These are phyloP conservation scores for Hermanozyma aechmeae DNA, from an alignment of 805 yeast genomes.

Conservation along the genomic window DNA sequence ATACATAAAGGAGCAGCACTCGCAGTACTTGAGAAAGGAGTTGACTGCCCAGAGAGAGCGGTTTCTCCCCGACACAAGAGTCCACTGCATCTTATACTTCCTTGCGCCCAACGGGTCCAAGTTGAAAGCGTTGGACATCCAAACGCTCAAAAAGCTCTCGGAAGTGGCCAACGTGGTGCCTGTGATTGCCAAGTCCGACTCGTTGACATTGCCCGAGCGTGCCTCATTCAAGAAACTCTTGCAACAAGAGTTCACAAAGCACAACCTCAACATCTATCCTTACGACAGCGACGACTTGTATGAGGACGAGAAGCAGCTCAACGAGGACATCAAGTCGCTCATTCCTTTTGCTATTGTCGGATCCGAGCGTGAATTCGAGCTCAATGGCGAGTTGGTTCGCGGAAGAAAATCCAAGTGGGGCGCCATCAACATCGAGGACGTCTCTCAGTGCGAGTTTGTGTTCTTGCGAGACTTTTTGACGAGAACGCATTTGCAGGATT, in stretches of 20 bases:
- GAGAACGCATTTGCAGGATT: conserved; percentile 90
- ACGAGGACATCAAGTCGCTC: conserved; percentile 60
- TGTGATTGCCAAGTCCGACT: conserved; percentile 87
- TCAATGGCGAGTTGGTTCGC: conserved; percentile 72
- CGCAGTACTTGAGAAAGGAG: conserved; percentile 83
- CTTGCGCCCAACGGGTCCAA: conserved; percentile 77
- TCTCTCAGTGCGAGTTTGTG: conserved; percentile 90
- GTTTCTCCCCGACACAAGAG: conserved; percentile 76
- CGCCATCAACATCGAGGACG: conserved; percentile 85
- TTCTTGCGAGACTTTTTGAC: conserved; percentile 90
- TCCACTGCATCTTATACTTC: conserved; percentile 87
- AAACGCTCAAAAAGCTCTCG: conserved; percentile 71
- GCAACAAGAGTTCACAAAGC: conserved; percentile 66
- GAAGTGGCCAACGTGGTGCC: conserved; percentile 94
- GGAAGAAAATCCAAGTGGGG: conserved; percentile 96
- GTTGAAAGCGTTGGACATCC: conserved; percentile 74
- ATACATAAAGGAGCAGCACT: conserved; percentile 92
- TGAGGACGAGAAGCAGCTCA: conserved; percentile 65
- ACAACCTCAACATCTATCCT: conserved; percentile 77
- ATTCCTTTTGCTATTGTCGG: conserved; percentile 96
- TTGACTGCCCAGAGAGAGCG: conserved; percentile 89
- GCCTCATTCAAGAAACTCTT: conserved; percentile 63
- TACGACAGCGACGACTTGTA: conserved; percentile 61
- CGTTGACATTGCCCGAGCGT: conserved; percentile 81
- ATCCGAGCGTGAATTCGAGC: conserved; percentile 65